Base-by-base conservation (phyloP, 2,329 filamentous ascomycete species). In the Ceratocystis albifundus region DNA sequence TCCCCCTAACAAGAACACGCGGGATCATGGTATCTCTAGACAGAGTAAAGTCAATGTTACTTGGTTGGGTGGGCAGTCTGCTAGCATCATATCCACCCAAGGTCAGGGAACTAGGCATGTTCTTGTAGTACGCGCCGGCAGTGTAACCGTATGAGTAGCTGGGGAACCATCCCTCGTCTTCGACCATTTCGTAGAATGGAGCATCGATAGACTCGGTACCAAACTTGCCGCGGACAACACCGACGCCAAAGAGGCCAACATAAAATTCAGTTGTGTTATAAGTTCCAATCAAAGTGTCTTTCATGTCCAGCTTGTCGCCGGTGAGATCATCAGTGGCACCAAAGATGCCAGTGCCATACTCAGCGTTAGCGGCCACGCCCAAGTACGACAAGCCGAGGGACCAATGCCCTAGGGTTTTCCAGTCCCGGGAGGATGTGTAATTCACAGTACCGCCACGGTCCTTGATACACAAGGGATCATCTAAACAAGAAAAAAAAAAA, bases 71-170 rank as follows among this genome's bases (percentile, higher is more conserved):
- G 4, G 66, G 66, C 67, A 88, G 84, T 55, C 86, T 81, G 55
- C 82, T 80, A 12, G 78, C 74, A 72, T 90, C 88, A 71, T 86
- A 89, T 32, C 88, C 75, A 25, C 88, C 88, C 8, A 91, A 76
- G 0, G 85, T 88, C 59, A 90, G 74, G 36, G 84, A 86, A 46
- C 79, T 78, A 8, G 81, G 79, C 7, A 76, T 65, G 32, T 67
- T 65, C 44, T 66, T 80, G 71, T 90, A 90, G 69, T 81, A 81
- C n/a, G 87, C 87, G 17, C 88, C 88, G 50, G 88, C 88, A 2
- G 88, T 90, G 73, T 86, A 91, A 64, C 86, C 87, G 72, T 88
- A 90, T 53, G 86, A 88, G 69, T 89, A 79, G 72, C 88, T 90
- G 0, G 87, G 85, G 61, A 90, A 88, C 67, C 76, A 77, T 7